Evolutionary conservation across 345 rosid genomes (phyloP), one percentile per base, ranked within the genome.

Genomic region (Lepidium aucheri): DNA sequence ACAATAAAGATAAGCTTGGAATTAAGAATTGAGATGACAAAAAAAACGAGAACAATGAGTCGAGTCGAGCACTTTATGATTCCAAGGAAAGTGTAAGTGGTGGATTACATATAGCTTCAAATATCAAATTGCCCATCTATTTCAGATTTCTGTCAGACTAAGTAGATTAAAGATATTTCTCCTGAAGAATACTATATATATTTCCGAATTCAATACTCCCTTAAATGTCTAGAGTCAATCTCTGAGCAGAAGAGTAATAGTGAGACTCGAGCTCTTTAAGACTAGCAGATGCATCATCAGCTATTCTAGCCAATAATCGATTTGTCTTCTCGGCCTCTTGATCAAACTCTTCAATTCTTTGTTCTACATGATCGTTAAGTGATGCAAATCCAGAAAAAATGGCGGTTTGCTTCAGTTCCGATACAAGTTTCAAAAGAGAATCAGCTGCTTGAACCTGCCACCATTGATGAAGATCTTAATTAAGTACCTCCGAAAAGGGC

Each of bases 341-440:
- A 51, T 79, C 74, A 60, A 94, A 86, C 70, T 86, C 87, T 0
- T 35, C 74, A 7, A 83, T 88, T 61, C 95, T 86, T 69, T 84
- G 87, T 68, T 90, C 97, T 0, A 88, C 91, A 68, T 90, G 88
- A 53, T 94, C 91, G 40, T 88, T 88, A 0, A 90, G 86, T 28
- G 99, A 90, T n/a, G 99, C 91, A 67, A 94, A 86, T 60, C 96
- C 99, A 0, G 91, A 90, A 53, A 90, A 94, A 3, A 93, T 85
- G 5, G 92, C 92, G 1, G 96, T 88, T 77, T 88, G 96, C 71
- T 93, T 94, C 67, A 93, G 81, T 68, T 90, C 96, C 0, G 90
- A 86, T 43, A 90, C 99, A 60, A 86, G 78, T 75, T 90, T 93
- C 44, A 88, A 85, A 38, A 94, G 69, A 44, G 99, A 86, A 62